Base-by-base conservation (phyloP, 2,329 filamentous ascomycete genomes). In the Botrytis tulipae region DNA sequence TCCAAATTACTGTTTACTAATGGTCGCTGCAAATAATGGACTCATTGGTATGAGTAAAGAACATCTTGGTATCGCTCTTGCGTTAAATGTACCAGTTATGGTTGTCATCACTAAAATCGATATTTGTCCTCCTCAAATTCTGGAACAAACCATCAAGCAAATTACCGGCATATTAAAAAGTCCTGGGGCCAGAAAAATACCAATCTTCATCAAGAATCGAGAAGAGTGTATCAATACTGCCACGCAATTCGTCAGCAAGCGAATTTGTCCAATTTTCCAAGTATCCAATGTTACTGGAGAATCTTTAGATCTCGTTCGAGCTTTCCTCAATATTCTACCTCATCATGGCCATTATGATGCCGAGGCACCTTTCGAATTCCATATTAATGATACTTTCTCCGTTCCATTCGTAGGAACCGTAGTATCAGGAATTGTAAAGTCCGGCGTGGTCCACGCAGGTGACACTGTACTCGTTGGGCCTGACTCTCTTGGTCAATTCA, bases 41-140 rank as follows among this genome's bases (percentile, higher is more conserved):
- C 86, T 99, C 63, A 93, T 98, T 65, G 96, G 96, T 32, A 99
- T 98, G 96, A 97, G 93, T 83, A 97, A 97, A 86, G 96, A 99
- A 84, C 96, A 99, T 82, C 85, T 99, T 6, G 96, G 96, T 25
- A 97, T 99, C 76, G 95, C 96, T 0, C 85, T 98, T 46, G 95
- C 96, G 0, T 86, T 99, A 70, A 98, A 98, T 80, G 95, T 99
- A 18, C 96, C 96, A 0, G 94, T 99, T 78, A 97, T 99, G 93
- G 95, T 98, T 5, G 91, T 98, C 76, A 91, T 98, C 76, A 99
- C 95, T 82, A 99, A 98, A 85, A 97, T 98, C 76, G 96, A 98
- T 81, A 98, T 98, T 73, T 98, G 96, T 82, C 96, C 96, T 35
- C 94, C 95, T 2, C 93, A 98, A 77, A 98, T 99, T 79, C 86